Percentiles rank a stretch among this genome's conserved stretches.
phyloP scores from a whole-genome alignment of 352 stramenopile genomes.

The Pythium apleroticum region DNA sequence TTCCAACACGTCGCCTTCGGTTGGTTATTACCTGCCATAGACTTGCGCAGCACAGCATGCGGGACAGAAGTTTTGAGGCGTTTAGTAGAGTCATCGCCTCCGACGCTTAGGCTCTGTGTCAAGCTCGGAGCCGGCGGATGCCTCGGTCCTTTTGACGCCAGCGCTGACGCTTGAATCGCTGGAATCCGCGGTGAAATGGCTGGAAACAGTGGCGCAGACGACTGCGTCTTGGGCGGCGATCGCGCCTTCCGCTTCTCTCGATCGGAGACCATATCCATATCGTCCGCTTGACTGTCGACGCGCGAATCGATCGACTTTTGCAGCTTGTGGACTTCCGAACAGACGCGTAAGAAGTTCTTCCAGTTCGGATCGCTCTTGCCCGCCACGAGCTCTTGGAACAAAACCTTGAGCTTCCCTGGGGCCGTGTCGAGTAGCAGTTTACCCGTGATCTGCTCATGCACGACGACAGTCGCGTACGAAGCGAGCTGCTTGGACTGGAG shows the following conservation, averaged over 20 bases:
- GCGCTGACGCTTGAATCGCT: conserved; percentile 1
- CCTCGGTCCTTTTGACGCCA: background rate
- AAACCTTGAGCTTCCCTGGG: conserved; percentile 36
- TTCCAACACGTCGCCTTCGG: conserved; percentile 63
- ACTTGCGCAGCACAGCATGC: background rate
- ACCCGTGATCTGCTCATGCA: conserved; percentile 64
- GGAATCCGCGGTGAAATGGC: conserved; percentile 32
- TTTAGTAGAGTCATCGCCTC: background rate
- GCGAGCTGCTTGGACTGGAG: conserved; percentile 48
- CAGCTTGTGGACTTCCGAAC: conserved; percentile 43
- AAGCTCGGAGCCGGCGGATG: background rate
- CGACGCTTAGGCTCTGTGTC: conserved; percentile 7
- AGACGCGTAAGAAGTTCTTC: conserved; percentile 47
- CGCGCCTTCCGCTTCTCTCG: background rate
- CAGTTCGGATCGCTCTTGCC: conserved; percentile 41
- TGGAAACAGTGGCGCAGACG: conserved; percentile 26
- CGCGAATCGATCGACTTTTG: conserved; percentile 25
- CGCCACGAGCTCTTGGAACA: conserved; percentile 37
- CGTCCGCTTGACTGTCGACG: background rate
- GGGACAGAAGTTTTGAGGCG: conserved; percentile 10
- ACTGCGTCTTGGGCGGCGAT: conserved; percentile 1
- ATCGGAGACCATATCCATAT: background rate
- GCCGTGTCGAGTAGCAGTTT: conserved; percentile 54
- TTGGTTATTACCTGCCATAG: conserved; percentile 28
- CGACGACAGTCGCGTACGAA: conserved; percentile 47